Evolutionary conservation across 129 eudicot genomes (phyloP), one percentile per base, ranked within the genome.

Genomic region (Pittosporum tobira): DNA sequence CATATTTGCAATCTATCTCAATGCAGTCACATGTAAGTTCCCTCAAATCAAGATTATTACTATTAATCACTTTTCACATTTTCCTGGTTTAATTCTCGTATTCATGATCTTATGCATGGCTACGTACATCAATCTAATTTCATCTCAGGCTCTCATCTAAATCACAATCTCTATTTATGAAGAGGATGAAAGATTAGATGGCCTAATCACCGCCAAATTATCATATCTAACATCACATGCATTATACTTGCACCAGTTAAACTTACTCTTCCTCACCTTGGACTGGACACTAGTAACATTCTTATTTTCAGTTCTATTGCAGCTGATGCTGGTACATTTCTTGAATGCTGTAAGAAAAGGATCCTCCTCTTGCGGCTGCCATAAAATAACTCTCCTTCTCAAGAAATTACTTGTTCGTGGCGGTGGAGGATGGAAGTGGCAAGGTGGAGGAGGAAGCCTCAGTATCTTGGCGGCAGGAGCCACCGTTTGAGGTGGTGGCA

Each of bases 281-380:
- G 7, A 34, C 18, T 3, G 21, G 11, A 21, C 28, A 20, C 11
- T 0, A 8, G 26, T 30, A 19, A 1, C 4, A 1, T 43, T 16
- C 49, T 55, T 49, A 5, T 16, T 31, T 48, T 37, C 26, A 20
- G 46, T 48, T 24, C 73, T 58, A 19, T 22, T 40, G 25, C 70
- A 34, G 16, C 43, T 58, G 20, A 50, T 71, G 22, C 72, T 75
- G 0, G 77, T 64, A 68, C 94, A 80, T 30, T 76, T 68, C 68
- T 74, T 80, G 48, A 84, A 52, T 19, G 88, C 94, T 19, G 54
- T 77, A 18, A 77, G 24, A 62, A 84, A 84, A 0, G 94, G 88
- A 45, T 84, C 88, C 38, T 75, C 77, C 12, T 83, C 91, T n/a
- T 68, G 64, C 2, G 22, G 44, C 63, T 74, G 47, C 75, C 76